Base-by-base conservation (phyloP, 345 rosid genomes). In the Ceriops decandra region DNA sequence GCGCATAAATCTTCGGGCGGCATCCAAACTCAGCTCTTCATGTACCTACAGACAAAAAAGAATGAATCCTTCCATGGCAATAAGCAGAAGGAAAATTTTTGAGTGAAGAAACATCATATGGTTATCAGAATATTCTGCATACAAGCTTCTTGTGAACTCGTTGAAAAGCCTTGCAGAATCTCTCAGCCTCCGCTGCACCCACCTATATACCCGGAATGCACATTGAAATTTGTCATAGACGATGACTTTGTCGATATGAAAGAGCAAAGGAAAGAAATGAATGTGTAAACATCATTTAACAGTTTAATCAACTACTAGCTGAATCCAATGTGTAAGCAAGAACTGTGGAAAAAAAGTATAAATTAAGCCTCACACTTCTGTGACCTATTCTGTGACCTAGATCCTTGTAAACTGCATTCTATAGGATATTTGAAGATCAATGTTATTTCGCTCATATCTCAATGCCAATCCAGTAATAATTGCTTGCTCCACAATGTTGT, bases 101-200 rank as follows among this genome's bases (percentile, higher is more conserved):
- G 52, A 17, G 38, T 7, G 7, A 16, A 57, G 27, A 31, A 31
- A n/a, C 3, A 11, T 21, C 5, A 4, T 5, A 30, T 60, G 57
- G 61, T 22, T 19, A 15, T 20, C 6, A n/a, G 33, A 57, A 19
- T 19, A 17, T 5, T 24, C 35, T 56, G 63, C 85, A 51, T 85
- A 89, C 97, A 60, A 89, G 91, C 85, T 84, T 88, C 80, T 75
- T 83, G 85, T 93, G 99, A 68, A 87, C 76, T 76, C 80, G 80
- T 73, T 82, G 87, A 57, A 91, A 93, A 54, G 89, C 87, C 74
- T 80, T 68, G 85, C 93, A 93, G 80, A 93, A 86, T 61, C 82
- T 83, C 72, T 88, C 87, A 1, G 96, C 96, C 60, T 88, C 96
- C 24, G 74, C 84, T 33, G 81, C 73, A 42, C 96, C 88, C 57